These are phyloP conservation scores for Psilocybe tampanensis DNA, from an alignment of 768 basidiomycete species.

Conservation along the genomic window DNA sequence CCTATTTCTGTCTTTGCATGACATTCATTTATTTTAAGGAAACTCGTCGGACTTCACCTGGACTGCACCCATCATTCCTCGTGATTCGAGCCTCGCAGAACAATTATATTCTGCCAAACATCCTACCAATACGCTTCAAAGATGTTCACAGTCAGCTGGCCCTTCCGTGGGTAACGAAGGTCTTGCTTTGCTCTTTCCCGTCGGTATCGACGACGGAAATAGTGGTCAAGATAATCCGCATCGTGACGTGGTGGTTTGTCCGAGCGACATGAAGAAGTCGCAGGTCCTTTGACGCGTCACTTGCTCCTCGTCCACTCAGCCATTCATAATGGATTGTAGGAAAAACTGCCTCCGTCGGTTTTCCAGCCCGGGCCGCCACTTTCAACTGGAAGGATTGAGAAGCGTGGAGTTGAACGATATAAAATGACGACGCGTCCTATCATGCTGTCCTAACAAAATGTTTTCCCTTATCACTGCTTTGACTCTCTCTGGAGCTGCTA, in stretches of 20 bases:
- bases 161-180: not conserved
- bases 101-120: not conserved
- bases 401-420: not conserved
- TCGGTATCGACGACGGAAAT: not conserved
- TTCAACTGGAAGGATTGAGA: not conserved
- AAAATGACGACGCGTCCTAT: not conserved
- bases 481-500: constrained; percentile 16
- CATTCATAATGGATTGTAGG: not conserved
- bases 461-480: constrained; percentile 15
- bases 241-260: not conserved
- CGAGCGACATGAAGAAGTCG: not conserved
- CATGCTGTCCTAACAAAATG: constrained; percentile 4
- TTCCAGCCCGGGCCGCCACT: not conserved
- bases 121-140: not conserved
- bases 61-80: not conserved
- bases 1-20: not conserved
- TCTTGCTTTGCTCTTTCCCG: not conserved
- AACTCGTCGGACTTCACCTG: not conserved
- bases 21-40: not conserved
- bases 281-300: not conserved
- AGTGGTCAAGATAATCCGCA: not conserved
- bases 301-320: not conserved
- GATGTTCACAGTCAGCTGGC: not conserved
- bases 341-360: not conserved
- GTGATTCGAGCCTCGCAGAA: not conserved